phyloP scores from a whole-genome alignment of 2,329 filamentous ascomycete species.

The Mollisia scopiformis region DNA sequence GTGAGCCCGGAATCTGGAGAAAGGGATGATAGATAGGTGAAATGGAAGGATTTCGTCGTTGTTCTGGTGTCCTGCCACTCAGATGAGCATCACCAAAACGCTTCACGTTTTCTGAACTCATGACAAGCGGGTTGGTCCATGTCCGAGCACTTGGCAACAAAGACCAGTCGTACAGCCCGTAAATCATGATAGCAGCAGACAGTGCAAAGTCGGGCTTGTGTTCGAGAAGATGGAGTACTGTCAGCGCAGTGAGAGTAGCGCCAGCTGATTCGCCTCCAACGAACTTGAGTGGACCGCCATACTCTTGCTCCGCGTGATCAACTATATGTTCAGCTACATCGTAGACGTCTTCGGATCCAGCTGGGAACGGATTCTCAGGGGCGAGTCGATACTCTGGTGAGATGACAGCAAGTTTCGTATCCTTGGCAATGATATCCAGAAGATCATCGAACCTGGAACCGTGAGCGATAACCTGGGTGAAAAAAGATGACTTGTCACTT shows the following conservation, averaged over 20 bases:
- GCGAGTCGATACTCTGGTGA: background rate
- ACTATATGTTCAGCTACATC: constrained; percentile 56
- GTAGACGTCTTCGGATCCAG: constrained; percentile 37
- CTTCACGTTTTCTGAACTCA: constrained; percentile 50
- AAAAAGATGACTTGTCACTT: background rate
- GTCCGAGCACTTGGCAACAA: constrained; percentile 42
- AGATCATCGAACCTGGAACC: background rate
- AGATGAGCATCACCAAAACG: constrained; percentile 39
- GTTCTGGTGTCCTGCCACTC: constrained; percentile 42
- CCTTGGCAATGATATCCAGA: background rate
- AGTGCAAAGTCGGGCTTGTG: constrained; percentile 42
- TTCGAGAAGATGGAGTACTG: constrained; percentile 47
- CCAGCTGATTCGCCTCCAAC: constrained; percentile 51
- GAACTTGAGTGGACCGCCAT: constrained; percentile 43
- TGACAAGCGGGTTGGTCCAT: constrained; percentile 32
- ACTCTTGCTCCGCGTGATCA: constrained; percentile 45
- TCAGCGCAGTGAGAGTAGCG: constrained; percentile 48
- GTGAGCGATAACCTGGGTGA: background rate
- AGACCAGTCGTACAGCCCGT: constrained; percentile 52
- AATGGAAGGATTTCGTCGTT: constrained; percentile 47
- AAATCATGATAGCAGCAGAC: constrained; percentile 51
- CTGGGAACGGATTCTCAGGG: background rate
- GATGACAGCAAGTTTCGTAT: background rate
- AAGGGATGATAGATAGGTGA: constrained; percentile 46
- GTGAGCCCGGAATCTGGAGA: background rate